Conservation (phyloP, 2,329 filamentous ascomycete species). For the Phialocephala sp. region DNA sequence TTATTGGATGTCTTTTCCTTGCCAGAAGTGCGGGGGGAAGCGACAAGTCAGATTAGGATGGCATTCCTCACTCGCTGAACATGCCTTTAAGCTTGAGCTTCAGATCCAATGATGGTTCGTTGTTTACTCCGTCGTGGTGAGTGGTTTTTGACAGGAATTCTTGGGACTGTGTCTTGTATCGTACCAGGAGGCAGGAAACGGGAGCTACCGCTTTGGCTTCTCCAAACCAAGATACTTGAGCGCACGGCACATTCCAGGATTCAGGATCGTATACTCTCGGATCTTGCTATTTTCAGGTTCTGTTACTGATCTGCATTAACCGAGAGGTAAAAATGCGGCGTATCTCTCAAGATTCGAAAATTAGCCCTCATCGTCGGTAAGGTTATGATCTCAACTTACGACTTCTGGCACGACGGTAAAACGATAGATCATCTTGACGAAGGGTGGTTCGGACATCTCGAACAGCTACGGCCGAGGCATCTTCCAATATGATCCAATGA, state of each 20-base stretch:
- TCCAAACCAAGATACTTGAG: conserved; percentile 13
- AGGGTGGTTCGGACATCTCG: conserved; percentile 9
- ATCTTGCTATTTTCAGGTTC: neutral
- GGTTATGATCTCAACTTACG: conserved; percentile 5
- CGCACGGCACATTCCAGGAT: conserved; percentile 11
- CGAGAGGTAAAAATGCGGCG: neutral
- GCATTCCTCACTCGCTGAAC: neutral
- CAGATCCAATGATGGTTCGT: neutral
- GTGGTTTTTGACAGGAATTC: neutral
- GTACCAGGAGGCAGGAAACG: neutral
- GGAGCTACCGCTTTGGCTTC: conserved; percentile 17
- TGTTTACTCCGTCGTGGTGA: neutral
- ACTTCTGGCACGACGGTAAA: neutral
- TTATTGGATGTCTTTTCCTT: conserved; percentile 4
- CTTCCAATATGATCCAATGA: neutral
- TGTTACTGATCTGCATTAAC: conserved; percentile 6
- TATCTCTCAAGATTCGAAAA: neutral
- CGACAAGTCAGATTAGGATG: conserved; percentile 4
- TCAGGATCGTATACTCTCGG: neutral
- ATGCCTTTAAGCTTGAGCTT: neutral
- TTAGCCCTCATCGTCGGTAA: neutral
- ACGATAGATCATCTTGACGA: conserved; percentile 11
- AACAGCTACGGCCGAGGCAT: conserved; percentile 6
- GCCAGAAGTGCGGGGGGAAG: conserved; percentile 13
- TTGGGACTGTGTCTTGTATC: neutral